These are phyloP conservation scores for Purshia tridentata DNA, from an alignment of 306 rosid species.

Conservation along the genomic window DNA sequence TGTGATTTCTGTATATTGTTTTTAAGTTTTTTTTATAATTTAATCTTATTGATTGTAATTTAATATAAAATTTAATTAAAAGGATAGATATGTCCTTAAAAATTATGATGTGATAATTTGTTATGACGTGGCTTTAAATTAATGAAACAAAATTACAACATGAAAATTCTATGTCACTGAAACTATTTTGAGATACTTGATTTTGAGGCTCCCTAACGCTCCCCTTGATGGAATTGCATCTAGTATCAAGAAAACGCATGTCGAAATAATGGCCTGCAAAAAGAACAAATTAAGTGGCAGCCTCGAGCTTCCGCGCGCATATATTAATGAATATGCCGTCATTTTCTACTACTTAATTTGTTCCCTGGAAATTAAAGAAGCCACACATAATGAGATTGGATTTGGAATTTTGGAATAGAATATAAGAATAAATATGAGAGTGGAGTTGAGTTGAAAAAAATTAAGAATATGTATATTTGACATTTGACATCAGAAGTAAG, in stretches of 20 bases:
- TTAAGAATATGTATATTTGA: background rate
- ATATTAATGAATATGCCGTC: background rate
- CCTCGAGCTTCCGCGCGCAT: background rate
- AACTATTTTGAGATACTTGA: too few species aligned
- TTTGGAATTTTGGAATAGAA: background rate
- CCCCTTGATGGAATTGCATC: too few species aligned
- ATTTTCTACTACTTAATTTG: background rate
- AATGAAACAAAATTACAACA: too few species aligned
- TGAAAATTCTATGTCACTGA: too few species aligned
- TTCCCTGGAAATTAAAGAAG: background rate
- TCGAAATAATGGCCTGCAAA: constrained; percentile 1
- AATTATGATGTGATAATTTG: too few species aligned
- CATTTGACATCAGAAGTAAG: background rate
- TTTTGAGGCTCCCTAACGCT: too few species aligned
- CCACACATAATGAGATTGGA: background rate
- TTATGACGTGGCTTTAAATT: too few species aligned
- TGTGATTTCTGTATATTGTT: too few species aligned
- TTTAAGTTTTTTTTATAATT: too few species aligned
- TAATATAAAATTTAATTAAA: too few species aligned
- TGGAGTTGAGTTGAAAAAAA: background rate
- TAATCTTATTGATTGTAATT: too few species aligned
- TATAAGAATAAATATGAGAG: background rate
- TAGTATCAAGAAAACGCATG: background rate
- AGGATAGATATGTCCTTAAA: too few species aligned
- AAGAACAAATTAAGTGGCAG: background rate